Evolutionary conservation across 2,329 filamentous ascomycete species (phyloP).

Genomic region (Bipolaris gigantea): DNA sequence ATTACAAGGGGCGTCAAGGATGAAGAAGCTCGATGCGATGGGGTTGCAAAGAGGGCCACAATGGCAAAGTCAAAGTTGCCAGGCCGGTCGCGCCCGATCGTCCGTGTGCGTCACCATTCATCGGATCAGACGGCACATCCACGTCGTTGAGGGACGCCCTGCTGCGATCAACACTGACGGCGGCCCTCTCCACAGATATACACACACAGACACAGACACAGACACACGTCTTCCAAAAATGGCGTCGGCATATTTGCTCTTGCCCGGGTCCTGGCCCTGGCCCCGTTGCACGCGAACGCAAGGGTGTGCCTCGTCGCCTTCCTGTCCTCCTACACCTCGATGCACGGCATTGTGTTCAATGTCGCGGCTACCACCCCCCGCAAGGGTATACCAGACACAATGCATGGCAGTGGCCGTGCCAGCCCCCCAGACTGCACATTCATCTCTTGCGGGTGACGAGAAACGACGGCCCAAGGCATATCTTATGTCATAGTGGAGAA

Average conservation of each 20-base stretch:
- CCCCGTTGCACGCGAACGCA: too few species aligned
- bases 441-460: neutral
- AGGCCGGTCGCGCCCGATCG: neutral
- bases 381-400: conserved; percentile 2
- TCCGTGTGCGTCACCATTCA: neutral
- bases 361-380: conserved; percentile 5
- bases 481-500: neutral
- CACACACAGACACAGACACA: neutral
- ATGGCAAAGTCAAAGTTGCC: neutral
- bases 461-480: neutral
- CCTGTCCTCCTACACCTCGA: neutral
- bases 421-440: neutral
- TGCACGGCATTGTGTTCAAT: neutral
- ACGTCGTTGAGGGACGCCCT: neutral
- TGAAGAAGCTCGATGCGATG: neutral
- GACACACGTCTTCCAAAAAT: neutral
- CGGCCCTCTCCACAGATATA: neutral
- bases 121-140: neutral
- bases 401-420: conserved; percentile 7
- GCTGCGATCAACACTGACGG: neutral
- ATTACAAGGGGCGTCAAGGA: conserved; percentile 5
- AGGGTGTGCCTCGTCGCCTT: too few species aligned
- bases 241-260: neutral
- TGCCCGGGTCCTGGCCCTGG: neutral
- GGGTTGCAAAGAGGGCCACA: neutral